These are phyloP conservation scores for Strigomonas galati DNA, from an alignment of 208 protist species.

Conservation along the genomic window DNA sequence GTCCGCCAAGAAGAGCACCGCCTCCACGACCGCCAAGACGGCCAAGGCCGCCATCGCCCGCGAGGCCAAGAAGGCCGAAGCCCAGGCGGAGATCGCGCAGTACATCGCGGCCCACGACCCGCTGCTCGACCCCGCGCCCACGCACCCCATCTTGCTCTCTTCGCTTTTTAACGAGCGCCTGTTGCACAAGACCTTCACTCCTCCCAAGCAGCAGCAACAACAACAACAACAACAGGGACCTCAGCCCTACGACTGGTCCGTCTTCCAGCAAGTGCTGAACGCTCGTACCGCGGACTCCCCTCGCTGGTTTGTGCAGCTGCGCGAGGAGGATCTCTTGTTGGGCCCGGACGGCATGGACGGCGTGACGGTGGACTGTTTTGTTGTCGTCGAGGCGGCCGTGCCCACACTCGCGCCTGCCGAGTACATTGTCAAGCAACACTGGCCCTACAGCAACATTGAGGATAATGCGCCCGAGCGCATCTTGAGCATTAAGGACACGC, in stretches of 20 bases:
- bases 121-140: conserved; percentile 41
- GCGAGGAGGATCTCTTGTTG: conserved; percentile 73
- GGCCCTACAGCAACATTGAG: conserved; percentile 82
- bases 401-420: conserved; percentile 70
- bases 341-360: conserved; percentile 73
- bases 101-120: conserved; percentile 67
- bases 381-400: conserved; percentile 66
- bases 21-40: conserved; percentile 18
- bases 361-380: conserved; percentile 80
- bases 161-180: background rate
- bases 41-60: conserved; percentile 22
- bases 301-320: conserved; percentile 86
- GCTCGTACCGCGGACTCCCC: conserved; percentile 49
- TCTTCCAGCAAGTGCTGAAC: conserved; percentile 54
- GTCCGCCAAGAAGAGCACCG: conserved; percentile 25
- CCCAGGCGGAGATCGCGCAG: conserved; percentile 23
- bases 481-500: conserved; percentile 47
- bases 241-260: conserved; percentile 66
- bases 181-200: background rate
- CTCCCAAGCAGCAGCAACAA: background rate
- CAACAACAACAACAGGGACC: too few species aligned
- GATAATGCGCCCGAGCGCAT: conserved; percentile 88
- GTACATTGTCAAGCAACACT: conserved; percentile 86
- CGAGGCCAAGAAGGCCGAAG: conserved; percentile 27
- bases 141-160: background rate